phyloP scores from a whole-genome alignment of 148 eudicot species.

The Camellia lanceoleosa region DNA sequence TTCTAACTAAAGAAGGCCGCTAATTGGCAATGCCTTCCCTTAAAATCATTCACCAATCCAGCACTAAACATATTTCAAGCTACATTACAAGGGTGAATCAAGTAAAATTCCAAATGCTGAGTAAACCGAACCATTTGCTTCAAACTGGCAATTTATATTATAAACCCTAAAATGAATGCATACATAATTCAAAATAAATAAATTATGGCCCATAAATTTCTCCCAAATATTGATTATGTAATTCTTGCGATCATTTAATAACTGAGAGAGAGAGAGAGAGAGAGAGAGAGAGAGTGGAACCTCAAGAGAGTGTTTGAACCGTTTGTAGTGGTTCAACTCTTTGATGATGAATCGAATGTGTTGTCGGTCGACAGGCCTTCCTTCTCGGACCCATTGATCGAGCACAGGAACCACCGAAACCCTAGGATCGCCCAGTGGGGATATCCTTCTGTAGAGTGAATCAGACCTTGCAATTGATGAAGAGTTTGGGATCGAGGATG shows the following conservation, averaged over 20 bases:
- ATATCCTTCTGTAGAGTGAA: slow-evolving; percentile 28
- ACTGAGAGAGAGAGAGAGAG: background rate
- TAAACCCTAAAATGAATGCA: too few relatives aligned
- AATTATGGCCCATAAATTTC: too few relatives aligned
- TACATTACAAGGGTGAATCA: too few relatives aligned
- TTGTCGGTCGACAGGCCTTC: background rate
- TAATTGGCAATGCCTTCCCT: background rate
- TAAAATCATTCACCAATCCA: too few relatives aligned
- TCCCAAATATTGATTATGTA: background rate
- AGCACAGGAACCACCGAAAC: slow-evolving; percentile 33
- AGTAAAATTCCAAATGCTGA: too few relatives aligned
- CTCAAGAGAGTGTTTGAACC: slow-evolving; percentile 41
- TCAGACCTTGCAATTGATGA: background rate
- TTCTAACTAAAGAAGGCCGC: background rate
- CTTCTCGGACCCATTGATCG: slow-evolving; percentile 39
- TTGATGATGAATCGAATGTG: slow-evolving; percentile 21
- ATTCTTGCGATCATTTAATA: too few relatives aligned
- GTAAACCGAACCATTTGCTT: too few relatives aligned
- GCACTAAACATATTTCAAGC: too few relatives aligned
- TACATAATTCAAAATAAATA: too few relatives aligned
- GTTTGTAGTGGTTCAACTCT: slow-evolving; percentile 10
- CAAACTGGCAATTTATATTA: too few relatives aligned
- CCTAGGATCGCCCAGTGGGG: slow-evolving; percentile 24
- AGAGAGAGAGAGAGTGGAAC: background rate
- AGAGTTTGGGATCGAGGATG: background rate